phyloP scores from a whole-genome alignment of 1,284 basidiomycete genomes.

The Rhodotorula sp. region DNA sequence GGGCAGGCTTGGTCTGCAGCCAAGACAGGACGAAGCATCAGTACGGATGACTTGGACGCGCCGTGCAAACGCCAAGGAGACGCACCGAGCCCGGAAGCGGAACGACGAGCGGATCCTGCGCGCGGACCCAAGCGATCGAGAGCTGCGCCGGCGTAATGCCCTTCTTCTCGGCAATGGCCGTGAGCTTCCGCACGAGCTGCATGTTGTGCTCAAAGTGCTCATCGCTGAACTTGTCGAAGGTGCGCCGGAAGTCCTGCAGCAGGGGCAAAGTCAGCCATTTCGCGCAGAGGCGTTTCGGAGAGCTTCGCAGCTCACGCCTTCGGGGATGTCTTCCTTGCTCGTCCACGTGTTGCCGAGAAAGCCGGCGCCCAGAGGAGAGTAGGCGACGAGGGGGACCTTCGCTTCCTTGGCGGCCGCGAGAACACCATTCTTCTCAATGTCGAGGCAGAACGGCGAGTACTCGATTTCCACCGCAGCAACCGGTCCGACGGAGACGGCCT shows the following conservation, averaged over 20 bases:
- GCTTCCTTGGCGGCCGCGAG: constrained; percentile 54
- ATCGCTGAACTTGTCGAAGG: constrained; percentile 50
- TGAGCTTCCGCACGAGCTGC: constrained; percentile 57
- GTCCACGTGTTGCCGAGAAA: constrained; percentile 62
- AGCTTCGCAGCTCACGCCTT: constrained; percentile 49
- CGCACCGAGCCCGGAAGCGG: constrained; percentile 51
- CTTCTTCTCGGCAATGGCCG: constrained; percentile 56
- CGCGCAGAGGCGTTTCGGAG: background rate
- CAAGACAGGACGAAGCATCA: too few relatives aligned
- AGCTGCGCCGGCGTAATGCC: constrained; percentile 61
- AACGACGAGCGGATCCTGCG: constrained; percentile 54
- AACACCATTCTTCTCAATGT: constrained; percentile 54
- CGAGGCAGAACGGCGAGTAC: constrained; percentile 54
- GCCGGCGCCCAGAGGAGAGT: constrained; percentile 63
- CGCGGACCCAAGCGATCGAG: constrained; percentile 63
- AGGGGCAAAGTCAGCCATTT: background rate
- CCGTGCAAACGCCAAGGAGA: constrained; percentile 32
- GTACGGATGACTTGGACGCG: background rate
- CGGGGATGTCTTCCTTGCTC: constrained; percentile 59
- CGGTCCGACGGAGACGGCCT: constrained; percentile 42
- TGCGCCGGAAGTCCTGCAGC: constrained; percentile 42
- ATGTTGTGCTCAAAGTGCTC: constrained; percentile 64
- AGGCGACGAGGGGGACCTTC: constrained; percentile 61
- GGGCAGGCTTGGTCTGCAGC: constrained; percentile 42
- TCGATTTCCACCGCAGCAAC: constrained; percentile 47